Evolutionary conservation across 2,329 filamentous ascomycete species (phyloP).

Genomic region (Coniochaeta sp.): DNA sequence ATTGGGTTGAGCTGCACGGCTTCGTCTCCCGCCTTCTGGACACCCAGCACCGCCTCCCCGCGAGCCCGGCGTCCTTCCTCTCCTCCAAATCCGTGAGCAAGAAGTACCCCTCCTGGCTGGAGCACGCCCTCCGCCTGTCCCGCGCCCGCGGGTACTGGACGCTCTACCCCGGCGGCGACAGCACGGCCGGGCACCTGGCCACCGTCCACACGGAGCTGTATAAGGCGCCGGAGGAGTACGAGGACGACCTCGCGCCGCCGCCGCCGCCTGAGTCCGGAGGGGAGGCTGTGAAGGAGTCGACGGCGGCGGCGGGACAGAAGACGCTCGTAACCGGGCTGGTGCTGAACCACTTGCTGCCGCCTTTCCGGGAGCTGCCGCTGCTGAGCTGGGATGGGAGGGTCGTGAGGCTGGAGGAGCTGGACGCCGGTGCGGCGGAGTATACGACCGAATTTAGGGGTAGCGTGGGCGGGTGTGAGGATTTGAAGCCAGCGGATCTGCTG

Average conservation of each 20-base stretch:
- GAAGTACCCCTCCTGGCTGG: slow-evolving; percentile 67
- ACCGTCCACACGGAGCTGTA: slow-evolving; percentile 73
- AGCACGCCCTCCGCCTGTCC: slow-evolving; percentile 70
- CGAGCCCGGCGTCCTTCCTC: slow-evolving; percentile 29
- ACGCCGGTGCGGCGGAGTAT: slow-evolving; percentile 42
- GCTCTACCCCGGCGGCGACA: slow-evolving; percentile 65
- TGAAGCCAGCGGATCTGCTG: slow-evolving; percentile 16
- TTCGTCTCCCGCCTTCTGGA: slow-evolving; percentile 63
- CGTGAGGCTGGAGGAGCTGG: slow-evolving; percentile 31
- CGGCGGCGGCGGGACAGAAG: not conserved
- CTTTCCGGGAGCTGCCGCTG: slow-evolving; percentile 44
- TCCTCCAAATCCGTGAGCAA: slow-evolving; percentile 56
- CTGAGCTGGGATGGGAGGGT: slow-evolving; percentile 56
- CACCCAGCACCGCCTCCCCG: slow-evolving; percentile 24
- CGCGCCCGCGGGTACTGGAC: slow-evolving; percentile 70
- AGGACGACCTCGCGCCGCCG: slow-evolving; percentile 17
- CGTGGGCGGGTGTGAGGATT: slow-evolving; percentile 58
- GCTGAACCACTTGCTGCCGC: slow-evolving; percentile 31
- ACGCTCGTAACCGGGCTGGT: slow-evolving; percentile 12
- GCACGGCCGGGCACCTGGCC: slow-evolving; percentile 48
- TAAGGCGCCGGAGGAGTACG: slow-evolving; percentile 63
- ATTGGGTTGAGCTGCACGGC: slow-evolving; percentile 79
- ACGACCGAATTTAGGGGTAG: slow-evolving; percentile 50
- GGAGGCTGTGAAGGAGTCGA: not conserved
- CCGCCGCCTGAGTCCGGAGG: slow-evolving; percentile 19